Evolutionary conservation across 768 basidiomycete genomes (phyloP), one percentile per base, ranked within the genome.

Genomic region (Boletus huronensis): DNA sequence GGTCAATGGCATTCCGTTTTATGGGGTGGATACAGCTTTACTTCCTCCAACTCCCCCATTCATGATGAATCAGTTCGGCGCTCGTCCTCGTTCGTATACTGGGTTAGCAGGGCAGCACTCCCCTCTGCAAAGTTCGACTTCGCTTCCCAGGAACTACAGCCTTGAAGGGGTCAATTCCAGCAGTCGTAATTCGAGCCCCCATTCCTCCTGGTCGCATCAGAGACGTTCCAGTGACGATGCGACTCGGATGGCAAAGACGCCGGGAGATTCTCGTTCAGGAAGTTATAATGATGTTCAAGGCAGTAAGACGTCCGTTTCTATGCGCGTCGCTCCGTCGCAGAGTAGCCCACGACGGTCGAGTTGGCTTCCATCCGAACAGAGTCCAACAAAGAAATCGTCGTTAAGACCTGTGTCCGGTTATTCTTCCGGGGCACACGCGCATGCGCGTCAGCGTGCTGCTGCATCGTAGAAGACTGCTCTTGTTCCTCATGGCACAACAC

Each of bases 11-110:
- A 68, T 81, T 48, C 75, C 78, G 9, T 72, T 78, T 38, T 77
- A 74, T 53, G 70, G 77, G 50, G 72, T 82, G 70, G 84, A 88
- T 58, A 81, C 82, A 79, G 85, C 87, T 7, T 72, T 90, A 10
- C 75, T 90, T 29, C 88, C 88, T 10, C 88, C 88, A 6, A 77
- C 82, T 1, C 80, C 88, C 23, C 86, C 88, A 13, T 90, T 89
- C 70, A 88, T 88, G 84, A 78, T 86, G 73, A 81, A 82, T 51
- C 78, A 82, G 53, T 82, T 66, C 29, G 72, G 74, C 16, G 46
- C 77, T 53, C 76, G 81, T 29, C 75, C 78, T 23, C 71, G 67
- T 21, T 66, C 68, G 46, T 59, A 58, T 35, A 61, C 55, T 17
- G 70, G 68, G 13, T 71, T 64, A n/a, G 60, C 65, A 29, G 70